Base-by-base conservation (phyloP, 2,329 filamentous ascomycete species). In the Xylariaceae sp. region DNA sequence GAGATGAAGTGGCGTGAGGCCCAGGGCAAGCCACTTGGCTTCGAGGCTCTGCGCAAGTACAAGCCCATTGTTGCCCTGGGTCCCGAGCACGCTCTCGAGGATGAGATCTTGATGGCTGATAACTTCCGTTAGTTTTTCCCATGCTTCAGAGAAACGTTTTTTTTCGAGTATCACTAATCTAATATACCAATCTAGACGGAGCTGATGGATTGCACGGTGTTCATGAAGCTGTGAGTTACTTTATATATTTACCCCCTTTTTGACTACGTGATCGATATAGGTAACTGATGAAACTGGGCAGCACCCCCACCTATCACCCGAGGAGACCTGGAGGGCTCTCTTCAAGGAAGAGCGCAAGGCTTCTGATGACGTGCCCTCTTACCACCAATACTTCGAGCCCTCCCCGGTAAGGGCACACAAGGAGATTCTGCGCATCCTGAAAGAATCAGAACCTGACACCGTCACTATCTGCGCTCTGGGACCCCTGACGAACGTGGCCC, bases 401-500 rank as follows among this genome's bases (percentile, higher is more conserved):
- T 96, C 91, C 15, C 85, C 86, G 67, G 76, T 78, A 4, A 85
- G 85, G 1, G 86, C 92, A 0, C 88, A 96, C 74, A 83, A 89
- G 73, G 92, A 96, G 75, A 97, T 99, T 54, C 82, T 99, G n/a
- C 86, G 89, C 30, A 80, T 96, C 52, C 82, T 99, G 17, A 82
- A 81, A 58, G 89, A 94, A 68, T 92, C 94, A 69, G 90, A 92
- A 6, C 81, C 82, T 4, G 86, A 92, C 70, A 94, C 89, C 0
- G 86, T 99, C 67, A 92, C 89, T n/a, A 89, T 99, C 70, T 85
- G 96, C 44, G 90, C 90, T 23, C 81, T 97, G 53, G 94, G 94
- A 0, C 94, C 94, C 1, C 78, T 97, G 66, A 97, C 94, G n/a
- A 99, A 96, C 72, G 77, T 96, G 35, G 94, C 94, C 1, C 75